Percentiles rank a stretch among this genome's conserved stretches.
These are phyloP conservation scores for Pleurotus sapidus DNA, from an alignment of 768 basidiomycete genomes.

Conservation along the genomic window DNA sequence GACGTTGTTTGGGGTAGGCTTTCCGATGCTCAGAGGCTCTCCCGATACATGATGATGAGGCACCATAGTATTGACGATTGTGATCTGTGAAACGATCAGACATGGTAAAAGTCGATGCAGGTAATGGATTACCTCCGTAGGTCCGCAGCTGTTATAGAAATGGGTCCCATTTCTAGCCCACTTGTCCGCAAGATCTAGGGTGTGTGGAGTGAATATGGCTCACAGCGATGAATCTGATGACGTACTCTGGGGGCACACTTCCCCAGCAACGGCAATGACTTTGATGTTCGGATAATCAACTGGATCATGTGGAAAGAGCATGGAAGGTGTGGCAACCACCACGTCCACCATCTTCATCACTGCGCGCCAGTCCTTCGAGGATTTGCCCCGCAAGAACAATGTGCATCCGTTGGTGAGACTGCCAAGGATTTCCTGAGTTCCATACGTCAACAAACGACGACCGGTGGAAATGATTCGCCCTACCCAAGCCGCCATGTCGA, in stretches of 20 bases:
- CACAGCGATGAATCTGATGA: neutral
- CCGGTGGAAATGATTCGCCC: neutral
- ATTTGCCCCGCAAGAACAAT: slow-evolving; percentile 49
- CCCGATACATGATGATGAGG: slow-evolving; percentile 33
- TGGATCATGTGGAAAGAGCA: slow-evolving; percentile 46
- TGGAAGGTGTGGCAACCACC: slow-evolving; percentile 52
- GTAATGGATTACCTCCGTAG: slow-evolving; percentile 35
- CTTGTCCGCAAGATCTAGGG: slow-evolving; percentile 34
- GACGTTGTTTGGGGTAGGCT: slow-evolving; percentile 48
- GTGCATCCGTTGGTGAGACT: slow-evolving; percentile 50
- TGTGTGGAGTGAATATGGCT: neutral
- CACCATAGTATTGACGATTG: slow-evolving; percentile 57
- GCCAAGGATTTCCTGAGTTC: slow-evolving; percentile 41
- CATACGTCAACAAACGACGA: neutral
- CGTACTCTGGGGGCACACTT: slow-evolving; percentile 50
- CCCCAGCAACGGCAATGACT: slow-evolving; percentile 51
- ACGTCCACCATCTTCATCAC: slow-evolving; percentile 48
- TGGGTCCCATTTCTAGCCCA: slow-evolving; percentile 33
- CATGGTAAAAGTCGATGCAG: neutral
- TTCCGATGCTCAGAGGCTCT: slow-evolving; percentile 44
- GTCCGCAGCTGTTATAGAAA: slow-evolving; percentile 55
- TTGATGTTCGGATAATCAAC: slow-evolving; percentile 53
- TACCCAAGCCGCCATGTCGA: slow-evolving; percentile 65
- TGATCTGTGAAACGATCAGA: slow-evolving; percentile 24
- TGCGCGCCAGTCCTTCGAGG: slow-evolving; percentile 44